Base-by-base conservation (phyloP, 176 grass and related monocot species). In the Metroxylon sagu region DNA sequence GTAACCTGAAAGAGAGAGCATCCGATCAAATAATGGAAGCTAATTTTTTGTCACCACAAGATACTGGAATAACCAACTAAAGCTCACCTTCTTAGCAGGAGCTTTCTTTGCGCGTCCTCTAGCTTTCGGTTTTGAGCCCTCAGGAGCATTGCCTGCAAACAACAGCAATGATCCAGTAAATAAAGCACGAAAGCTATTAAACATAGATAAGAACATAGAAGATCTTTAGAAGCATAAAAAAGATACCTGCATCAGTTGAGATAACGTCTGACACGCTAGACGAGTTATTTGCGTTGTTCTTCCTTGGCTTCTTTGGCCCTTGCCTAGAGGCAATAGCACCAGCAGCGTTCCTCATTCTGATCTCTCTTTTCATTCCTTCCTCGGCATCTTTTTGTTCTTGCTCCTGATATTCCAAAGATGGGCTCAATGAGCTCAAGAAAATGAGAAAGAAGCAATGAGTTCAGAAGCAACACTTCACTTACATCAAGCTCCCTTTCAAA, bases 401-500 rank as follows among this genome's bases (percentile, higher is more conserved):
- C 50, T 61, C 31, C 87, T 98, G 69, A 21, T 23, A 21, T 65
- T 55, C 4, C 68, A 55, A 50, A n/a, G 19, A 3, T 2, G 3
- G 25, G 6, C 17, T 18, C 16, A 72, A 4, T 80, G 49, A n/a
- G 3, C 16, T 17, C 2, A 52, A 49, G 28, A 26, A 25, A 29
- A 26, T 48, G n/a, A 59, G 72, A 8, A 25, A 66, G 35, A 43
- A 43, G 35, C 8, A 12, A 43, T 7, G 10, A 43, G 8, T 43
- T 12, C 12, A 12, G 35, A 43, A 43, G 10, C 8, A 43, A 43
- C 35, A 43, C 21, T 23, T 23, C 21, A 28, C 82, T 92, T 83
- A 98, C 93, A 26, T 89, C 84, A 58, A 98, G 69, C 66, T 89
- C 87, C 60, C 67, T 78, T 60, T 92, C 93, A 57, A 98, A 56